A percentile compares a stretch with the other conserved stretches of the same genome.
These are phyloP conservation scores for Lophiotrema nucula DNA, from an alignment of 495 filamentous ascomycete genomes.

Conservation along the genomic window DNA sequence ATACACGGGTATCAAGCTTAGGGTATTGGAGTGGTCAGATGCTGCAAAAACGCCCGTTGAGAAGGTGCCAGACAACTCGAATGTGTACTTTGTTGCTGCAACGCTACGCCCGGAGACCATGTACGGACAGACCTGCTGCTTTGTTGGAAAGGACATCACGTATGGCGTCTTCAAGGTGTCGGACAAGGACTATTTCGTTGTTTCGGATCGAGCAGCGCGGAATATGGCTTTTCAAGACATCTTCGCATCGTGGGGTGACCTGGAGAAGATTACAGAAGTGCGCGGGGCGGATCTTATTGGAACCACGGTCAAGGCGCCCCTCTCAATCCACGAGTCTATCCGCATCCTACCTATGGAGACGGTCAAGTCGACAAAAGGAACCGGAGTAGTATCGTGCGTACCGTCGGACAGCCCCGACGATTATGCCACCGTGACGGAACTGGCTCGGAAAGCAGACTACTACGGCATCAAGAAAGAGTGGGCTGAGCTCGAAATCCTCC, in stretches of 20 bases:
- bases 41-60: constrained; percentile 61
- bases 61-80: constrained; percentile 76
- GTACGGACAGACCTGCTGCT: constrained; percentile 96
- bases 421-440: constrained; percentile 81
- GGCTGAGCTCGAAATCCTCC: constrained; percentile 76
- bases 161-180: constrained; percentile 86
- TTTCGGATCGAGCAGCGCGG: constrained; percentile 80
- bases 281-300: constrained; percentile 79
- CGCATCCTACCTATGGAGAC: constrained; percentile 92
- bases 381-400: constrained; percentile 92
- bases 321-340: constrained; percentile 84
- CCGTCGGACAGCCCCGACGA: constrained; percentile 96
- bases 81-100: constrained; percentile 86
- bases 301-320: constrained; percentile 79
- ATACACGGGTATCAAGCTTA: constrained; percentile 88
- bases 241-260: constrained; percentile 72
- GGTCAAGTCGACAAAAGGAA: constrained; percentile 88
- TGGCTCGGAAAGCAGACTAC: constrained; percentile 95
- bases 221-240: constrained; percentile 96
- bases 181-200: constrained; percentile 80
- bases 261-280: constrained; percentile 70
- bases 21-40: constrained; percentile 82
- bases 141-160: constrained; percentile 85
- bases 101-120: constrained; percentile 96
- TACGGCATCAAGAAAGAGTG: constrained; percentile 97